phyloP scores from a whole-genome alignment of 371 early-diverging fungal species.

The Rhizopus sp. region DNA sequence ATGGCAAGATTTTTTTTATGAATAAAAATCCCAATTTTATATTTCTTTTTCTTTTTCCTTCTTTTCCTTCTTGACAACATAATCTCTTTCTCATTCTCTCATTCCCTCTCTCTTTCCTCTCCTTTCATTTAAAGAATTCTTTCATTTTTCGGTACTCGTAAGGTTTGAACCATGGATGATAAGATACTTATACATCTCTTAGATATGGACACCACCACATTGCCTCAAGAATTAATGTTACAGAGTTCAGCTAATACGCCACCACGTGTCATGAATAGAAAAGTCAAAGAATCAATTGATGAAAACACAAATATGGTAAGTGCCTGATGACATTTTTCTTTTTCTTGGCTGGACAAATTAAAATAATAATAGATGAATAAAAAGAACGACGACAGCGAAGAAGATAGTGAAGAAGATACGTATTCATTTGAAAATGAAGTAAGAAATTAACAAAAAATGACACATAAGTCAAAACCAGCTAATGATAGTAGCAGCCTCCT shows the following conservation, averaged over 20 bases:
- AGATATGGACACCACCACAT: not conserved
- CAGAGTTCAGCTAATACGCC: conserved; percentile 1
- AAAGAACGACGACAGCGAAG: not conserved
- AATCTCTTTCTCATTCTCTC: not conserved
- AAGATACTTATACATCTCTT: too few relatives aligned
- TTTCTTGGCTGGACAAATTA: not conserved
- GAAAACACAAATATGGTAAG: conserved; percentile 7
- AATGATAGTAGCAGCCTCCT: not conserved
- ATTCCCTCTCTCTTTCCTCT: conserved; percentile 4
- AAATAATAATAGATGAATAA: not conserved
- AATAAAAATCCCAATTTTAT: not conserved
- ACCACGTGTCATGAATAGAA: conserved; percentile 5
- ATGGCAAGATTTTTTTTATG: not conserved
- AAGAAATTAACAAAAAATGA: not conserved
- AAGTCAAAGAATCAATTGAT: conserved; percentile 3
- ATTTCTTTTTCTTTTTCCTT: not conserved
- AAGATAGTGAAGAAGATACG: not conserved
- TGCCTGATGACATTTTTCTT: not conserved
- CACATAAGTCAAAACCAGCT: not conserved
- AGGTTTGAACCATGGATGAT: too few relatives aligned
- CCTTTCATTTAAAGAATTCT: conserved; percentile 8
- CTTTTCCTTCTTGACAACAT: conserved; percentile 18
- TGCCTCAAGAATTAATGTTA: not conserved
- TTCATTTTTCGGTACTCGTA: not conserved
- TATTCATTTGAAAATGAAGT: conserved; percentile 1